These are phyloP conservation scores for Withania somnifera DNA, from an alignment of 305 asterid species.

Conservation along the genomic window DNA sequence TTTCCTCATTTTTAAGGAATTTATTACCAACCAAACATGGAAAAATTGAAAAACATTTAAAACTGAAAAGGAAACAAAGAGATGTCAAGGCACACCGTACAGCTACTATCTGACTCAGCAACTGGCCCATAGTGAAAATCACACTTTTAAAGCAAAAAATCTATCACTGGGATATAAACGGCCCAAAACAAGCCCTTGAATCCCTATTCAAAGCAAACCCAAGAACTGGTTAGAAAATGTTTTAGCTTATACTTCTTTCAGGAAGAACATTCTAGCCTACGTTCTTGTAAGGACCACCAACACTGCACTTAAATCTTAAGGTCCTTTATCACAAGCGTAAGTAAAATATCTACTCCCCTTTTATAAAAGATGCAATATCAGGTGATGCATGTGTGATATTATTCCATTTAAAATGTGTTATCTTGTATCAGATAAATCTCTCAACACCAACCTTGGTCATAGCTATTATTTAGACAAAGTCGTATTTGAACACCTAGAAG, in stretches of 20 bases:
- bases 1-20: too few relatives aligned
- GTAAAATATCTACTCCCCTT: not conserved
- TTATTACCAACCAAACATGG: too few relatives aligned
- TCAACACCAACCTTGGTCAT: not conserved
- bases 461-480: not conserved
- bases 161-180: not conserved
- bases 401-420: not conserved
- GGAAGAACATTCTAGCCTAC: not conserved
- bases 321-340: not conserved
- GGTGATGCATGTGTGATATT: not conserved
- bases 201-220: not conserved
- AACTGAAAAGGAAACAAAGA: not conserved
- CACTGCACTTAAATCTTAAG: not conserved
- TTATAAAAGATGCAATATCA: not conserved
- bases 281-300: not conserved
- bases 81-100: not conserved
- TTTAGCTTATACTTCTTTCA: not conserved
- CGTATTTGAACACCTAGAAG: not conserved
- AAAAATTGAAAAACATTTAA: not conserved
- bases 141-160: not conserved
- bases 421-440: not conserved
- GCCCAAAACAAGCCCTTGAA: not conserved
- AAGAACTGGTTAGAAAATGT: not conserved
- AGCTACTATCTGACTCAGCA: not conserved
- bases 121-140: not conserved